These are phyloP conservation scores for Candida ovalis DNA, from an alignment of 805 yeast species.

Conservation along the genomic window DNA sequence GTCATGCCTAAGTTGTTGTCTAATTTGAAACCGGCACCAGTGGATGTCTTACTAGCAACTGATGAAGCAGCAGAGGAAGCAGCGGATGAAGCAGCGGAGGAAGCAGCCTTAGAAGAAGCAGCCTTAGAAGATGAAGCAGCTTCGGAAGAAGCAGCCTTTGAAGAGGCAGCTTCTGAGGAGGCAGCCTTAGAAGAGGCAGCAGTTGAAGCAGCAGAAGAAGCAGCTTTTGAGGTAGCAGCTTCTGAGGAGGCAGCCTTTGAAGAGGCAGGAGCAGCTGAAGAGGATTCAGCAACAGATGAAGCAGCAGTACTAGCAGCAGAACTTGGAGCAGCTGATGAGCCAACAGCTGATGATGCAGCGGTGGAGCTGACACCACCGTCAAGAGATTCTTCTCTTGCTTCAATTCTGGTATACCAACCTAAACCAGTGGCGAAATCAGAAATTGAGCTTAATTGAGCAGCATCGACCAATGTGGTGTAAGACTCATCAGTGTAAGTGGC, in stretches of 20 bases:
- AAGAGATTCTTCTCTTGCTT: conserved; percentile 14
- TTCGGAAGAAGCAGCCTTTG: conserved; percentile 4
- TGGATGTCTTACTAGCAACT: too few species aligned
- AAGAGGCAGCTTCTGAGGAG: conserved; percentile 7
- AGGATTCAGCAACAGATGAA: conserved; percentile 7
- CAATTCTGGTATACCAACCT: conserved; percentile 35
- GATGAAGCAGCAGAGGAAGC: background rate
- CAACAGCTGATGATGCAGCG: conserved; percentile 1
- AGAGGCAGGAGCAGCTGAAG: conserved; percentile 7
- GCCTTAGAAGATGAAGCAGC: too few species aligned
- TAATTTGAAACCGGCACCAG: conserved; percentile 5
- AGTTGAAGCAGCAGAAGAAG: background rate
- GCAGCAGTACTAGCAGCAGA: conserved; percentile 1
- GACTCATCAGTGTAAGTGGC: conserved; percentile 41
- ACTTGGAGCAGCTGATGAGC: conserved; percentile 1
- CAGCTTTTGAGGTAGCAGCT: background rate
- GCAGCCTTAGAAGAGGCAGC: conserved; percentile 8
- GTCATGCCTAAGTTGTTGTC: conserved; percentile 15
- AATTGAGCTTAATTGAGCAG: conserved; percentile 13
- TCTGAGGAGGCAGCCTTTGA: conserved; percentile 5
- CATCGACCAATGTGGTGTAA: conserved; percentile 38
- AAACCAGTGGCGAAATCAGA: conserved; percentile 29
- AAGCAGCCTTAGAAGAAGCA: conserved; percentile 7
- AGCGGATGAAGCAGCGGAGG: conserved; percentile 11
- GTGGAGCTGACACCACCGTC: conserved; percentile 10